Conservation (phyloP, 2,329 filamentous ascomycete genomes). For the Botrytis porri region DNA sequence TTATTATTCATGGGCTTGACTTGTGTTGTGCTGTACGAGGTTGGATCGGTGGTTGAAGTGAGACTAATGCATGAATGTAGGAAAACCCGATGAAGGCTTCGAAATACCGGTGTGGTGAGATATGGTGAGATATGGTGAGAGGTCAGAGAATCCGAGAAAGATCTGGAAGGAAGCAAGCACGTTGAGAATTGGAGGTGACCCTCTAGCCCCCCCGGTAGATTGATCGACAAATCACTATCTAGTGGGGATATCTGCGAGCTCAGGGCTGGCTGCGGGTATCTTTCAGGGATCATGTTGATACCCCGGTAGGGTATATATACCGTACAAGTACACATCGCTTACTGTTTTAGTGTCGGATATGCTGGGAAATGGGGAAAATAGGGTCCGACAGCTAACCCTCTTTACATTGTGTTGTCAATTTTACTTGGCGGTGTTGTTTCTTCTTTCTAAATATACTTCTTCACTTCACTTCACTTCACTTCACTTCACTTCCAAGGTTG, state of each 20-base stretch:
- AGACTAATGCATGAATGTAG: background rate
- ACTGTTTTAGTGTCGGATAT: background rate
- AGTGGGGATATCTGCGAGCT: background rate
- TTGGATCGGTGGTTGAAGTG: background rate
- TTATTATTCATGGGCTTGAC: background rate
- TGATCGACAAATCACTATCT: background rate
- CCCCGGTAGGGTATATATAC: background rate
- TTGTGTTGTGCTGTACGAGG: conserved; percentile 6
- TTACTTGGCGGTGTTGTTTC: background rate
- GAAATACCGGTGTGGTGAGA: background rate
- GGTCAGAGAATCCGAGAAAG: background rate
- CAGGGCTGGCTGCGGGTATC: background rate
- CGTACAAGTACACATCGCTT: background rate
- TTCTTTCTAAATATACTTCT: background rate
- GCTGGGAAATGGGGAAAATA: background rate
- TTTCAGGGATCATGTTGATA: background rate
- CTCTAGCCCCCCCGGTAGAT: background rate
- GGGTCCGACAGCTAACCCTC: background rate
- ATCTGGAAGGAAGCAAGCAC: background rate
- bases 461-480: background rate
- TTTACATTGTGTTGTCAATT: background rate
- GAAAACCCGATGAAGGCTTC: background rate
- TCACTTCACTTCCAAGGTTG: background rate
- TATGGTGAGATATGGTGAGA: background rate
- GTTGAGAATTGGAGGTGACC: background rate